phyloP scores from a whole-genome alignment of 1,139 yeast genomes.

The Candida neerlandica region DNA sequence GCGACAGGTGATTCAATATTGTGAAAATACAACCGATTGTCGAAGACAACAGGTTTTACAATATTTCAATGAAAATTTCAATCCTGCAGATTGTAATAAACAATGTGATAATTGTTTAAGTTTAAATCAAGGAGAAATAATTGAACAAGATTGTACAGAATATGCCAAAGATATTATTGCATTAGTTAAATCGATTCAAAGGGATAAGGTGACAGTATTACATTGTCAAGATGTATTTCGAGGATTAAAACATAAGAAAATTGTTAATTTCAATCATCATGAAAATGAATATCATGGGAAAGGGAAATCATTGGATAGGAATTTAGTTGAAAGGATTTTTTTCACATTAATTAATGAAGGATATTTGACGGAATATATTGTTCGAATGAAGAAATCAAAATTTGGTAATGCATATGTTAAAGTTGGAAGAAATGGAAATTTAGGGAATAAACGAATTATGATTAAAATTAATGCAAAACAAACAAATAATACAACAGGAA shows the following conservation, averaged over 20 bases:
- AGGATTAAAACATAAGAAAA: slow-evolving; percentile 69
- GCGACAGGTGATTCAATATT: slow-evolving; percentile 84
- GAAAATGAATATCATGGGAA: slow-evolving; percentile 63
- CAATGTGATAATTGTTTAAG: slow-evolving; percentile 85
- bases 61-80: slow-evolving; percentile 84
- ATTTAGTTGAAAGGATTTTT: slow-evolving; percentile 78
- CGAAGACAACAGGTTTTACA: slow-evolving; percentile 85
- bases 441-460: slow-evolving; percentile 45
- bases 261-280: slow-evolving; percentile 66
- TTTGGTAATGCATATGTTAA: slow-evolving; percentile 77
- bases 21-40: slow-evolving; percentile 90
- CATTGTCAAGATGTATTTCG: slow-evolving; percentile 83
- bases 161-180: slow-evolving; percentile 61
- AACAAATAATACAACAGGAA: neutral
- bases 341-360: slow-evolving; percentile 72
- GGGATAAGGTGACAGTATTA: slow-evolving; percentile 68
- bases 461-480: slow-evolving; percentile 28
- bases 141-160: slow-evolving; percentile 69
- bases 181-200: slow-evolving; percentile 59
- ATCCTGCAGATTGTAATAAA: slow-evolving; percentile 63
- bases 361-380: slow-evolving; percentile 71
- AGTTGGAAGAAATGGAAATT: slow-evolving; percentile 55
- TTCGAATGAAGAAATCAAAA: slow-evolving; percentile 59
- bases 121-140: slow-evolving; percentile 42
- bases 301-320: slow-evolving; percentile 63